Base-by-base conservation (phyloP, 352 stramenopile species). In the Globisporangium abappressorium region DNA sequence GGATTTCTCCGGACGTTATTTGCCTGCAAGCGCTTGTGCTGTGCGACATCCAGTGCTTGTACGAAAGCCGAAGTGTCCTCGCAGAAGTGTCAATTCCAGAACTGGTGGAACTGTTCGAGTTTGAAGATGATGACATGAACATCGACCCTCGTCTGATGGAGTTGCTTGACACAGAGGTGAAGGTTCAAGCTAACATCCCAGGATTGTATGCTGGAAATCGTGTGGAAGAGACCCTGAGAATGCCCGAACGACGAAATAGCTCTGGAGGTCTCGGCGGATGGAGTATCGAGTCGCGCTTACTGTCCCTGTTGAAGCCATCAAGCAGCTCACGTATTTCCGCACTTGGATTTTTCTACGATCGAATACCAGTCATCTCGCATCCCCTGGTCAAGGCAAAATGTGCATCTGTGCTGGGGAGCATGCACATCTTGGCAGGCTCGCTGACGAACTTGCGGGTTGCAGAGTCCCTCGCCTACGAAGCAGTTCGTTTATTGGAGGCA, bases 1-100 rank as follows among this genome's bases (percentile, higher is more conserved):
- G 81, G 14, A 75, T 90, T 18, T 81, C 81, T 18, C 78, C 70
- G 0, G 77, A 91, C 24, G 73, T 80, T 2, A 68, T 84, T 7
- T 89, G 83, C 63, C 61, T 96, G 2, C 78, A 93, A 53, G 88
- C 84, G 7, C 70, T 93, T 8, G 71, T 90, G 34, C 43, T 96
- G 26, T 94, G 88, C 65, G 88, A 96, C 62, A 79, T 96, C 47
- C 86, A 96, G 64, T 84, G 76, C 33, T 70, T 94, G 28, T 92
- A 88, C 41, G 81, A 90, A 49, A 91, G 86, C 65, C 81, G 83
- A n/a, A 96, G 88, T 59, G 82, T 82, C 0, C 64, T 96, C 5
- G 72, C 77, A 0, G 86, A 94, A 64, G 77, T 78, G 22, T 76
- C 79, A 7, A 80, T 96, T 12, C 85, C 87, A 11, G 80, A 84